A percentile compares a stretch with the other conserved stretches of the same genome.
Evolutionary conservation across 2,329 filamentous ascomycete genomes (phyloP).

Genomic region (Epichloe bromicola): DNA sequence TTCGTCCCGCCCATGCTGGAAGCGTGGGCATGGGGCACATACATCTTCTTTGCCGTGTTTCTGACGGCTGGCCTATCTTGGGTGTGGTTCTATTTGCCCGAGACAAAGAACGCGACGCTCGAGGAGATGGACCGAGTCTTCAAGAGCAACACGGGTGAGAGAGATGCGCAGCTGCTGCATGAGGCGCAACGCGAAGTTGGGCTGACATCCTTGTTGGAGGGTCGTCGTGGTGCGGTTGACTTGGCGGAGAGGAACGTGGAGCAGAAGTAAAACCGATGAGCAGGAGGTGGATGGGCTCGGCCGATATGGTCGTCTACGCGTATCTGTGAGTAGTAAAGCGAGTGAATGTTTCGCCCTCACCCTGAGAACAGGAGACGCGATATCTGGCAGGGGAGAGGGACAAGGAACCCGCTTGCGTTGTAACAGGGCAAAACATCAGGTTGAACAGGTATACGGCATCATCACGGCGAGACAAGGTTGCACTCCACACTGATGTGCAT

Average conservation of each 20-base stretch:
- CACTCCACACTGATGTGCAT: too few species aligned
- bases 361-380: constrained; percentile 10
- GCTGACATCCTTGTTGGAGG: constrained; percentile 7
- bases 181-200: constrained; percentile 14
- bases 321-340: background rate
- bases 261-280: background rate
- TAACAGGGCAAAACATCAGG: too few species aligned
- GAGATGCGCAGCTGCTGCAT: constrained; percentile 11
- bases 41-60: constrained; percentile 42
- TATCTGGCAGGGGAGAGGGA: too few species aligned
- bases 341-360: constrained; percentile 5
- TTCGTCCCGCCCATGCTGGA: constrained; percentile 27
- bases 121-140: constrained; percentile 43
- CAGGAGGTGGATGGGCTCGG: background rate
- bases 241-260: background rate
- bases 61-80: constrained; percentile 34
- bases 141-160: constrained; percentile 21
- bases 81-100: constrained; percentile 37
- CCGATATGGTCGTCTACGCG: background rate
- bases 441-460: too few species aligned
- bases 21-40: constrained; percentile 32
- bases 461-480: too few species aligned
- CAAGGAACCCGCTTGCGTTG: too few species aligned
- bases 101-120: constrained; percentile 40
- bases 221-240: background rate